Evolutionary conservation across 306 rosid species (phyloP).

Genomic region (Cotoneaster glaucophyllus): DNA sequence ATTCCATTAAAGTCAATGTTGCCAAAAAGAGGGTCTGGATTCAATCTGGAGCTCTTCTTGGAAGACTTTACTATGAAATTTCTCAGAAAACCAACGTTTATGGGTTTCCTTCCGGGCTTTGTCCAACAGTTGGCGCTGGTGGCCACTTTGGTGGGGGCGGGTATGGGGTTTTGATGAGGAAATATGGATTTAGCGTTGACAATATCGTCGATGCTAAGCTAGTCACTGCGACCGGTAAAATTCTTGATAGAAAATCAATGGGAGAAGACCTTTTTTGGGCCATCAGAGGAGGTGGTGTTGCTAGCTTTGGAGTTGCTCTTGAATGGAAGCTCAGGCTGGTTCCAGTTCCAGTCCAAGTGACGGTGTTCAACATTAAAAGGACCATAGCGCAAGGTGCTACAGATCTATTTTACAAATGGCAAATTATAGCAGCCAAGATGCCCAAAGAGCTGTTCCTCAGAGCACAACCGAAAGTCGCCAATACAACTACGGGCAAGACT

Average conservation of each 20-base stretch:
- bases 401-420: conserved; percentile 15
- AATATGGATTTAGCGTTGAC: conserved; percentile 62
- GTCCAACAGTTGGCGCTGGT: conserved; percentile 54
- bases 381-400: conserved; percentile 30
- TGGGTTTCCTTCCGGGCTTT: conserved; percentile 67
- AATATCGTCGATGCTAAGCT: conserved; percentile 48
- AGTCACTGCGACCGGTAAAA: conserved; percentile 41
- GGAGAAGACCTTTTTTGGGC: conserved; percentile 77
- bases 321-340: conserved; percentile 62
- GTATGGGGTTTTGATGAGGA: conserved; percentile 58
- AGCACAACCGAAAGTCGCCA: neutral
- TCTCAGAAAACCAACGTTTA: conserved; percentile 35
- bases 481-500: neutral
- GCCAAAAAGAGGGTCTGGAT: conserved; percentile 45
- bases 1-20: conserved; percentile 23
- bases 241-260: conserved; percentile 54
- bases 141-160: conserved; percentile 47
- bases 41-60: conserved; percentile 57
- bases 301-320: conserved; percentile 51
- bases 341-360: conserved; percentile 49
- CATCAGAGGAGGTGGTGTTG: conserved; percentile 74
- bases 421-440: conserved; percentile 11
- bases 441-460: conserved; percentile 16
- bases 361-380: conserved; percentile 37
- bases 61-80: conserved; percentile 55